Conservation (phyloP, 164 flowering plant genomes). For the Stephania cephalantha region DNA sequence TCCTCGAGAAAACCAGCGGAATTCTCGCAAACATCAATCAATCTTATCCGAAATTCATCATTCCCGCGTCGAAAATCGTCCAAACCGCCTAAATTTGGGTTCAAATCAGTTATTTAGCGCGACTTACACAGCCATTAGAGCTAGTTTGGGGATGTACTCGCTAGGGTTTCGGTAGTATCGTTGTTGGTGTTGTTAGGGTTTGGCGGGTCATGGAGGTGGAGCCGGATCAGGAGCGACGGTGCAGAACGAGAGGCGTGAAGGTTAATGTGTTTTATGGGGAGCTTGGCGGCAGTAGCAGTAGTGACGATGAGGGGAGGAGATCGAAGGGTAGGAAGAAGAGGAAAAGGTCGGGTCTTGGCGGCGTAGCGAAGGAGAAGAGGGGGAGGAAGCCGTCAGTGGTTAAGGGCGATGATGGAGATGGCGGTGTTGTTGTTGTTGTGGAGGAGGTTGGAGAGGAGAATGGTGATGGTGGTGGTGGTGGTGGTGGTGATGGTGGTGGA, state of each 20-base stretch:
- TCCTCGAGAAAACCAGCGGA: not conserved
- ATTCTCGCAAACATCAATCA: not conserved
- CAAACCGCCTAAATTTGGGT: too few relatives aligned
- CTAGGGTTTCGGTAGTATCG: not conserved
- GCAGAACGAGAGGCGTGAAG: not conserved
- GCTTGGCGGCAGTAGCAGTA: not conserved
- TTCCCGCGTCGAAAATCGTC: not conserved
- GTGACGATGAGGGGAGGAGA: not conserved
- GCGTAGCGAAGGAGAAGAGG: not conserved
- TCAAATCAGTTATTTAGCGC: too few relatives aligned
- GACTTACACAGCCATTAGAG: not conserved
- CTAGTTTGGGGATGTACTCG: not conserved
- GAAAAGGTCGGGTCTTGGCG: not conserved
- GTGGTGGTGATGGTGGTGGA: not conserved
- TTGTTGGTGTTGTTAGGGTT: too few relatives aligned
- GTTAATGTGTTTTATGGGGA: not conserved
- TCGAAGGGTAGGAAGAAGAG: slow-evolving; percentile 6
- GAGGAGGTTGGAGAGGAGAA: not conserved
- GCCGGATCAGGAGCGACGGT: not conserved
- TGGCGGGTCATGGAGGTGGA: not conserved
- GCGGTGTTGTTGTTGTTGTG: not conserved
- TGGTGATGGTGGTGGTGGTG: not conserved
- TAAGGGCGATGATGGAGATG: not conserved
- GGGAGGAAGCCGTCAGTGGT: not conserved
- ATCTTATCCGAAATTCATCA: not conserved